A percentile compares a stretch with the other conserved stretches of the same genome.
These are phyloP conservation scores for Aspergillus conjunctus DNA, from an alignment of 495 filamentous ascomycete genomes.

Conservation along the genomic window DNA sequence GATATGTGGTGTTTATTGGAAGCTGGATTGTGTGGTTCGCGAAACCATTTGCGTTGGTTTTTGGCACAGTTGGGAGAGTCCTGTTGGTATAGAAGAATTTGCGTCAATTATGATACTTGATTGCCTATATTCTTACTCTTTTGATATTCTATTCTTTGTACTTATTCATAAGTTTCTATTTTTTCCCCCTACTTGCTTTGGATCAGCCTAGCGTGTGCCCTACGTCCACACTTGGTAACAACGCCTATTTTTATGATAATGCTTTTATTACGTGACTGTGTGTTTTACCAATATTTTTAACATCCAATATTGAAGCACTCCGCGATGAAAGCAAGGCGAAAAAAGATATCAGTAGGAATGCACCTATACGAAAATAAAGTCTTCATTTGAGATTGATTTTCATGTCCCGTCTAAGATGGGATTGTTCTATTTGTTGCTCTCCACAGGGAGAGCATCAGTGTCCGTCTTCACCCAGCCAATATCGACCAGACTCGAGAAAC, in stretches of 20 bases:
- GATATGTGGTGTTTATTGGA: conserved; percentile 41
- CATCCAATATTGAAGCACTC: not conserved
- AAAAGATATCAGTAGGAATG: not conserved
- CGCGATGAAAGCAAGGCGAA: not conserved
- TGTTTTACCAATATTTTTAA: no score
- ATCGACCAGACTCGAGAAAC: not conserved
- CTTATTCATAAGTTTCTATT: not conserved
- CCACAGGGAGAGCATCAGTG: not conserved
- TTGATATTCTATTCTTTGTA: not conserved
- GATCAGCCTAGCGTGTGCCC: no score
- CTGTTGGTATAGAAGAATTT: conserved; percentile 23
- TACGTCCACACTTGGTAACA: no score
- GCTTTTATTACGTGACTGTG: no score
- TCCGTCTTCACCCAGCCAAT: not conserved
- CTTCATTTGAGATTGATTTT: not conserved
- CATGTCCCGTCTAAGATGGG: not conserved
- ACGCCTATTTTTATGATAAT: no score
- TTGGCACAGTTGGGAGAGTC: conserved; percentile 35
- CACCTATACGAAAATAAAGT: not conserved
- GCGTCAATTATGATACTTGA: not conserved
- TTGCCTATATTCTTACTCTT: not conserved
- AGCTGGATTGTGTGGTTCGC: conserved; percentile 49
- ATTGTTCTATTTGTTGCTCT: not conserved
- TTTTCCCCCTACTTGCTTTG: not conserved
- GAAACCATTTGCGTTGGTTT: conserved; percentile 41